A percentile compares a stretch with the other conserved stretches of the same genome.
Evolutionary conservation across 2,329 filamentous ascomycete genomes (phyloP).

Genomic region (Cordyceps militaris): DNA sequence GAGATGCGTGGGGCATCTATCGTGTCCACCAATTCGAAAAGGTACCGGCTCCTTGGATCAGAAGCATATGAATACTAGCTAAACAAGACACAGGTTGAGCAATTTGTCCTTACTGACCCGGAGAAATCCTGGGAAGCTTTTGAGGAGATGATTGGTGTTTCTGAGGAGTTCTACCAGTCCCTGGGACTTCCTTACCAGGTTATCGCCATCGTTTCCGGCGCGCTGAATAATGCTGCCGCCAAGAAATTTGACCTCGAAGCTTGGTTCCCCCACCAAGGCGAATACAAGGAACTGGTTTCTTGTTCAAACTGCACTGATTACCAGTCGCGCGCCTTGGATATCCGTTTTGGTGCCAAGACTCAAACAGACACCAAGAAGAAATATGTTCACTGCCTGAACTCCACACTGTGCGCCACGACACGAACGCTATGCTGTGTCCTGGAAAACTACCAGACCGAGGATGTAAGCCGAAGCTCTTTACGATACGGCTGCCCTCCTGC

Average conservation of each 20-base stretch:
- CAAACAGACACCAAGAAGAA: constrained; percentile 78
- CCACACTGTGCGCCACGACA: constrained; percentile 84
- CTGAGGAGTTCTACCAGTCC: constrained; percentile 92
- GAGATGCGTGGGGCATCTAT: constrained; percentile 97
- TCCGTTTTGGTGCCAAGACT: constrained; percentile 83
- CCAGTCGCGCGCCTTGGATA: constrained; percentile 88
- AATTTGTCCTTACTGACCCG: constrained; percentile 74
- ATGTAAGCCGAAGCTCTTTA: constrained; percentile 42
- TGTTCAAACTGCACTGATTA: constrained; percentile 99
- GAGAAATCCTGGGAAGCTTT: constrained; percentile 92
- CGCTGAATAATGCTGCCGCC: constrained; percentile 66
- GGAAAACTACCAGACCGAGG: constrained; percentile 93
- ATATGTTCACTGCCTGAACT: constrained; percentile 90
- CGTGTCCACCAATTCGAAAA: constrained; percentile 98
- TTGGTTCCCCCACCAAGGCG: constrained; percentile 91
- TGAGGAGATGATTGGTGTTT: constrained; percentile 83
- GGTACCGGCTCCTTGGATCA: constrained; percentile 32
- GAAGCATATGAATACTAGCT: neutral
- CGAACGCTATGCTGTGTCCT: constrained; percentile 88
- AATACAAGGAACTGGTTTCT: constrained; percentile 97
- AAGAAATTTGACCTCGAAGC: constrained; percentile 97
- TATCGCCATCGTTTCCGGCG: constrained; percentile 91
- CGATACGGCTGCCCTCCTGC: neutral
- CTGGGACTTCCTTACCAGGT: constrained; percentile 85
- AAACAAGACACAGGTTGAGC: constrained; percentile 47